phyloP scores from a whole-genome alignment of 441 rosid genomes.

The Erodium moschatum region DNA sequence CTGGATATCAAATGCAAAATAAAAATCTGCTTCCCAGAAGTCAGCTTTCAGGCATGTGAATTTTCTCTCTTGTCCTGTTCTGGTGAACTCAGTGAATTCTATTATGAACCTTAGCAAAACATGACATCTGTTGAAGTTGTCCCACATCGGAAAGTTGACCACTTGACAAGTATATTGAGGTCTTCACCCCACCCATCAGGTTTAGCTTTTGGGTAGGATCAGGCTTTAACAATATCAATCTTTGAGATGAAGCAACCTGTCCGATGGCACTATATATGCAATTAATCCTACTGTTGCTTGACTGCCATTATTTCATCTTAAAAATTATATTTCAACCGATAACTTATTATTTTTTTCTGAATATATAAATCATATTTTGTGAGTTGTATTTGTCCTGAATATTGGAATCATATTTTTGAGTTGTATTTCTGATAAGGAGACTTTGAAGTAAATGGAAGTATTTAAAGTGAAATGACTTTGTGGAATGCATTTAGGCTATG shows the following conservation, averaged over 20 bases:
- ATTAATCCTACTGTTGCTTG: not conserved
- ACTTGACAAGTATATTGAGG: too few relatives aligned
- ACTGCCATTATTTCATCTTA: not conserved
- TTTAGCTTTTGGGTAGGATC: too few relatives aligned
- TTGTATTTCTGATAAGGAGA: not conserved
- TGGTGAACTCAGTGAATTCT: not conserved
- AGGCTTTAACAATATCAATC: not conserved
- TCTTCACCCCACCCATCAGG: too few relatives aligned
- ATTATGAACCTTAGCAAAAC: not conserved
- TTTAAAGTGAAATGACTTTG: too few relatives aligned
- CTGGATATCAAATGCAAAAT: slow-evolving; percentile 43
- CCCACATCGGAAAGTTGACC: too few relatives aligned
- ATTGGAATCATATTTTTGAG: not conserved
- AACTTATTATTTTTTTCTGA: not conserved
- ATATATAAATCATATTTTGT: too few relatives aligned
- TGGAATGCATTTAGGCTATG: too few relatives aligned
- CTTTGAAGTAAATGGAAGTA: too few relatives aligned
- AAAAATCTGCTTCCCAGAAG: slow-evolving; percentile 36
- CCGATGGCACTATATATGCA: not conserved
- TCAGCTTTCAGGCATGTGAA: slow-evolving; percentile 52
- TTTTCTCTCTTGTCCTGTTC: slow-evolving; percentile 8
- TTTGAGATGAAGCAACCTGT: not conserved
- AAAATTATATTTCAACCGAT: not conserved
- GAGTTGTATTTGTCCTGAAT: not conserved
- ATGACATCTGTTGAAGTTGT: not conserved